Conservation (phyloP, 306 rosid genomes). For the Morella rubra region DNA sequence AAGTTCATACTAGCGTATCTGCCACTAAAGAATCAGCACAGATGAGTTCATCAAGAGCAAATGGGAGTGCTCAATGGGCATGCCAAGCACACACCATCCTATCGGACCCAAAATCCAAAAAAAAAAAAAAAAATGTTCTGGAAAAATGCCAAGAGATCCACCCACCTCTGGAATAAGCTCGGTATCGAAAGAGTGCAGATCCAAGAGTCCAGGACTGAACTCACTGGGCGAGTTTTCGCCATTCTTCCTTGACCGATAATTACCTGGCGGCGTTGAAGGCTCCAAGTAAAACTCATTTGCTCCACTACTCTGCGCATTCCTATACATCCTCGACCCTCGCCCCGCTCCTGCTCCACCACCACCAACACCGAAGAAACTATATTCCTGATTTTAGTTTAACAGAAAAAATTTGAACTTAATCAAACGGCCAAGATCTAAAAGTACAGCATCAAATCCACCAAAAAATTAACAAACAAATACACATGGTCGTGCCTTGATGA, state of each 20-base stretch:
- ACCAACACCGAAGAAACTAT: constrained; percentile 55
- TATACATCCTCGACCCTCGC: constrained; percentile 71
- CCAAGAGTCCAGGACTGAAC: constrained; percentile 93
- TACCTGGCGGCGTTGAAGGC: constrained; percentile 76
- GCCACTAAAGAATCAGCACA: background rate
- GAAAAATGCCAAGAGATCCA: constrained; percentile 27
- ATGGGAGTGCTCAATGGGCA: background rate
- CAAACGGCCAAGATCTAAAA: constrained; percentile 27
- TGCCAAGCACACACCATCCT: background rate
- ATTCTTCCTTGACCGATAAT: constrained; percentile 52
- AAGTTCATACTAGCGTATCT: background rate
- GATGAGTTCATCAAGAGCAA: constrained; percentile 2
- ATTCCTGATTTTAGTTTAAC: constrained; percentile 64
- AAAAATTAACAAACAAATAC: background rate
- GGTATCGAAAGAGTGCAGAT: constrained; percentile 93
- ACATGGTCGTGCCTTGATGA: background rate
- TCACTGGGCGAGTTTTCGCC: constrained; percentile 74
- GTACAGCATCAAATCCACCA: constrained; percentile 34
- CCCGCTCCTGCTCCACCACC: constrained; percentile 51
- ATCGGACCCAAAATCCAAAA: constrained; percentile 5
- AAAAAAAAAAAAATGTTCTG: background rate
- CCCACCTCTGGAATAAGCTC: constrained; percentile 89
- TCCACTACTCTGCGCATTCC: constrained; percentile 68
- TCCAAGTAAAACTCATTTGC: constrained; percentile 69
- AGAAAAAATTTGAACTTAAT: constrained; percentile 13